phyloP scores from a whole-genome alignment of 106 monocot species.

The Cymbidium sinense region DNA sequence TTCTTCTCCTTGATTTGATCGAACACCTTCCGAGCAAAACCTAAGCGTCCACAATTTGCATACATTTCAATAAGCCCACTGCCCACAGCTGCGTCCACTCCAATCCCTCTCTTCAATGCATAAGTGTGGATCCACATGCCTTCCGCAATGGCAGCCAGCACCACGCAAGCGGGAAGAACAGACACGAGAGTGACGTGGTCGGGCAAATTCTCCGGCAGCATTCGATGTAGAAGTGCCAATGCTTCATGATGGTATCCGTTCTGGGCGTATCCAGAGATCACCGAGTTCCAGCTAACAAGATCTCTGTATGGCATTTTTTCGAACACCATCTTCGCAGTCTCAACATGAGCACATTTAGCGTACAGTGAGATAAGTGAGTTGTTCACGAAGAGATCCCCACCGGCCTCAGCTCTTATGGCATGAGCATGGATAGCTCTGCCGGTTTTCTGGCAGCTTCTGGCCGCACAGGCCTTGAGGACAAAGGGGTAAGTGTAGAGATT shows the following conservation, averaged over 20 bases:
- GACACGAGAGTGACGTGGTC: slow-evolving; percentile 41
- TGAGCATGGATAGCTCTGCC: slow-evolving; percentile 31
- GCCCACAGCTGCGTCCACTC: slow-evolving; percentile 18
- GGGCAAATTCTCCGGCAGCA: slow-evolving; percentile 19
- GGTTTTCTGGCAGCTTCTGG: background rate
- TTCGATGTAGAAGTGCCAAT: slow-evolving; percentile 18
- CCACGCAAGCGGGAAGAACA: slow-evolving; percentile 33
- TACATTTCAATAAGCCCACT: slow-evolving; percentile 44
- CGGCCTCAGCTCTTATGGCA: slow-evolving; percentile 19
- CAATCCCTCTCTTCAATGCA: slow-evolving; percentile 19
- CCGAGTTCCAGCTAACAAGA: slow-evolving; percentile 50
- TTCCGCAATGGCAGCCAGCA: slow-evolving; percentile 16
- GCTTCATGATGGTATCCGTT: slow-evolving; percentile 18
- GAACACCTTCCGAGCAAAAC: slow-evolving; percentile 21
- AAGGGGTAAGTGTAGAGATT: slow-evolving; percentile 54
- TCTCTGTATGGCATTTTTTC: slow-evolving; percentile 28
- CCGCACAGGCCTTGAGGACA: slow-evolving; percentile 35
- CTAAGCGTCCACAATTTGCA: slow-evolving; percentile 31
- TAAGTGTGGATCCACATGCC: slow-evolving; percentile 44
- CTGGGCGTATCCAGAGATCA: slow-evolving; percentile 32
- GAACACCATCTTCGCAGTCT: slow-evolving; percentile 28
- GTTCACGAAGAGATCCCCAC: slow-evolving; percentile 22
- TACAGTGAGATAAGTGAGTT: slow-evolving; percentile 45
- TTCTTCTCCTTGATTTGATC: slow-evolving; percentile 17
- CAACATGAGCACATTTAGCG: slow-evolving; percentile 17